Conservation (phyloP, 345 rosid species). For the Mercurialis annua region DNA sequence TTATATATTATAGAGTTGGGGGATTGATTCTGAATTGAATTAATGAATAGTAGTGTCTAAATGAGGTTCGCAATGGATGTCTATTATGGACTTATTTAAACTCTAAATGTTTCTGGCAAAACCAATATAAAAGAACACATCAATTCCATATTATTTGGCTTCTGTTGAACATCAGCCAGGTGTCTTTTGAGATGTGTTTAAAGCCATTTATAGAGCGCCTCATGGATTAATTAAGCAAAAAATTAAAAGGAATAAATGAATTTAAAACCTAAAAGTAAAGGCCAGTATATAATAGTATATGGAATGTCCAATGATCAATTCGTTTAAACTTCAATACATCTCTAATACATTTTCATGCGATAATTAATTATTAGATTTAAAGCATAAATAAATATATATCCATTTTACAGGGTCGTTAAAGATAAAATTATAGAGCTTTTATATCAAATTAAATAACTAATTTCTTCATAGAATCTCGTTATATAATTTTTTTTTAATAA, state of each 20-base stretch:
- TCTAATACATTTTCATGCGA: constrained; percentile 14
- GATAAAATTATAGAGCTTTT: no score
- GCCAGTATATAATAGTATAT: background rate
- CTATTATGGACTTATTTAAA: constrained; percentile 15
- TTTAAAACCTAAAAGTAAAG: background rate
- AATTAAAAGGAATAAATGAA: background rate
- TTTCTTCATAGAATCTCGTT: no score
- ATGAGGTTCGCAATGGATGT: constrained; percentile 28
- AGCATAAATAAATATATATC: no score
- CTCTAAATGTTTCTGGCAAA: constrained; percentile 9
- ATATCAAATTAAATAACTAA: no score
- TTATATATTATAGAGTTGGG: background rate
- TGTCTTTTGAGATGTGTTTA: constrained; percentile 37
- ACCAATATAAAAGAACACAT: constrained; percentile 3
- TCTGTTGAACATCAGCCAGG: constrained; percentile 23
- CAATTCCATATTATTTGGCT: constrained; percentile 22
- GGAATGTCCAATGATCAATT: constrained; percentile 4
- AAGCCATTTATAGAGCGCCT: constrained; percentile 22
- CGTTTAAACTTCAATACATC: no score
- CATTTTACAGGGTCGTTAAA: no score
- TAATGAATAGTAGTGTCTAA: constrained; percentile 5
- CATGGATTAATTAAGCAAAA: constrained; percentile 7
- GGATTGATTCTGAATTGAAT: constrained; percentile 8
- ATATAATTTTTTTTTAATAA: no score
- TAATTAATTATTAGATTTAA: constrained; percentile 39